phyloP scores from a whole-genome alignment of 2,329 filamentous ascomycete genomes.

The Aspergillus tamarii region DNA sequence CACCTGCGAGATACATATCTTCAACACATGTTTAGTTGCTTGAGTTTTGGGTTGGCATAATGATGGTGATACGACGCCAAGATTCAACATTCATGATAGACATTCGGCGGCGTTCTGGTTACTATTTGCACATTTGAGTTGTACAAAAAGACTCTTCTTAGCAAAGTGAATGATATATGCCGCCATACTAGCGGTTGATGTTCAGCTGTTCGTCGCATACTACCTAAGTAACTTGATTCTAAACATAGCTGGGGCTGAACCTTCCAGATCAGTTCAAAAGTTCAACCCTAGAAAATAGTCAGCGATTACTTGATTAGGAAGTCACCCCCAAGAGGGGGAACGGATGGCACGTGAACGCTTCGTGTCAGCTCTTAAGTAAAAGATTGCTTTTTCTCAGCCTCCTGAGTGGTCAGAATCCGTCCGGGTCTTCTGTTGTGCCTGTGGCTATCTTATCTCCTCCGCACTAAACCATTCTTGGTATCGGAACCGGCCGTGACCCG shows the following conservation, averaged over 20 bases:
- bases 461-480: slow-evolving; percentile 16
- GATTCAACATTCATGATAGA: slow-evolving; percentile 9
- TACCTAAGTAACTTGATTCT: not conserved
- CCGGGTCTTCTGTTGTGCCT: not conserved
- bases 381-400: not conserved
- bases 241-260: not conserved
- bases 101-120: slow-evolving; percentile 3
- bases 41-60: slow-evolving; percentile 15
- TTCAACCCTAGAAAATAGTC: not conserved
- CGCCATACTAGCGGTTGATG: not conserved
- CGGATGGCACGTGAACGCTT: not conserved
- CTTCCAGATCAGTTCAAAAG: too few relatives aligned
- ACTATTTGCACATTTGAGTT: not conserved
- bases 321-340: not conserved
- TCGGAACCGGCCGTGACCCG: slow-evolving; percentile 33
- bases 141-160: not conserved
- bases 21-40: slow-evolving; percentile 19
- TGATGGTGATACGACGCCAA: slow-evolving; percentile 5
- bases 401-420: not conserved
- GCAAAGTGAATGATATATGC: not conserved
- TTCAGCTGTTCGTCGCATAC: not conserved
- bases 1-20: slow-evolving; percentile 11
- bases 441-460: slow-evolving; percentile 10
- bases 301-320: not conserved
- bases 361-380: not conserved